Conservation (phyloP, 164 flowering plant species). For the Stephania yunnanensis region DNA sequence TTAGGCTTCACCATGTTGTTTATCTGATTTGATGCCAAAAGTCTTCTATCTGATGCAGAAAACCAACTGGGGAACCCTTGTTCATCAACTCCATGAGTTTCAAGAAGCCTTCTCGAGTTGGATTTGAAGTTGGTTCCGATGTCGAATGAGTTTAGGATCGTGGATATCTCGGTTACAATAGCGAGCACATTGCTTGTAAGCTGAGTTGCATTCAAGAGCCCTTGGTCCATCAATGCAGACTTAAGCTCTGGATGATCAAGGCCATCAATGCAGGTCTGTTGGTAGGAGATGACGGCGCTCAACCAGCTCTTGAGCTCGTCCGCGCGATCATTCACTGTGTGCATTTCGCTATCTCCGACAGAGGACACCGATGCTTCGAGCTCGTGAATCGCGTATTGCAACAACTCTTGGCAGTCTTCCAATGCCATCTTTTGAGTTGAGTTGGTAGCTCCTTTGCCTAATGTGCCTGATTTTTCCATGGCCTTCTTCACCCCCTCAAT, state of each 20-base stretch:
- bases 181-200: conserved; percentile 47
- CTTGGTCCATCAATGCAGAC: conserved; percentile 24
- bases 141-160: conserved; percentile 19
- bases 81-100: conserved; percentile 11
- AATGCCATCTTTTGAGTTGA: conserved; percentile 25
- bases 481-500: conserved; percentile 26
- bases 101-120: conserved; percentile 18
- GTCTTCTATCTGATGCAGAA: conserved; percentile 28
- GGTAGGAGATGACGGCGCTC: conserved; percentile 49
- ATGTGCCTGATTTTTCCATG: neutral
- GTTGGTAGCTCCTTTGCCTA: conserved; percentile 16
- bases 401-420: conserved; percentile 43
- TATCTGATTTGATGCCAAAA: conserved; percentile 20
- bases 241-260: conserved; percentile 27
- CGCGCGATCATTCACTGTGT: conserved; percentile 23
- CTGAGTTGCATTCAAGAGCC: conserved; percentile 30
- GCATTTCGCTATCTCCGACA: conserved; percentile 28
- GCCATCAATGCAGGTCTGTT: conserved; percentile 47
- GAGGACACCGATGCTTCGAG: conserved; percentile 31
- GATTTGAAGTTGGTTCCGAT: conserved; percentile 12
- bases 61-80: conserved; percentile 36
- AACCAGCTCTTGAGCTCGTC: conserved; percentile 43
- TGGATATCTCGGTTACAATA: conserved; percentile 30
- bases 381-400: conserved; percentile 33
- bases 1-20: conserved; percentile 24